Evolutionary conservation across 768 basidiomycete genomes (phyloP), one percentile per base, ranked within the genome.

Genomic region (Leucogyrophana mollusca): DNA sequence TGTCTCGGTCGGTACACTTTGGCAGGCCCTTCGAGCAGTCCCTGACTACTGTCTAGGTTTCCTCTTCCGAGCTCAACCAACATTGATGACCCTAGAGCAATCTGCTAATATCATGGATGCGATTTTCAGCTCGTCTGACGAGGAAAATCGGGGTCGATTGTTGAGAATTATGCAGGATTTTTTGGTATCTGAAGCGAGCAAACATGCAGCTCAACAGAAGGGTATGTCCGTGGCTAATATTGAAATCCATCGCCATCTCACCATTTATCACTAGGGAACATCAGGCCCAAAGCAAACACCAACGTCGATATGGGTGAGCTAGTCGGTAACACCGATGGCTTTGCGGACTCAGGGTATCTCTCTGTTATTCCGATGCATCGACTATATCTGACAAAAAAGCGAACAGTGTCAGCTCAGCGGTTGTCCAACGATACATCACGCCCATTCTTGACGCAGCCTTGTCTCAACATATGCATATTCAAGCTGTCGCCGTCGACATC

Each of bases 261-360:
- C 53, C 14, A 6, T 16, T 1, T 3, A 16, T 8, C 3, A 0
- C 18, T 42, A 65, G 65, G 14, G 9, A 49, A 52, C 25, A 49
- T 38, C 3, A 49, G 65, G 46, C 54, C 45, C 14, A 63, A 59
- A 41, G 50, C 49, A 7, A 60, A 67, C 0, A 54, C 66, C 6
- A 73, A 80, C 18, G 82, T 97, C 42, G 82, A 94, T 56, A 94
- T 99, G 85, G 87, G 87, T 0, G 92, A 96, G 57, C 73, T 99
- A 8, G 88, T 98, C 3, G 96, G 96, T 1, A 94, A 95, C 56
- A 93, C 93, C 0, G 88, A 93, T 57, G 92, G 87, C 1, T 95
- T 98, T 62, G 93, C 95, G 0, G 96, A 98, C 56, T 97, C 95
- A 5, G 94, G 94, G 96, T 97, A 67, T 56, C 81, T 51, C 23